Base-by-base conservation (phyloP, 768 basidiomycete genomes). In the Boletus rubropictus region DNA sequence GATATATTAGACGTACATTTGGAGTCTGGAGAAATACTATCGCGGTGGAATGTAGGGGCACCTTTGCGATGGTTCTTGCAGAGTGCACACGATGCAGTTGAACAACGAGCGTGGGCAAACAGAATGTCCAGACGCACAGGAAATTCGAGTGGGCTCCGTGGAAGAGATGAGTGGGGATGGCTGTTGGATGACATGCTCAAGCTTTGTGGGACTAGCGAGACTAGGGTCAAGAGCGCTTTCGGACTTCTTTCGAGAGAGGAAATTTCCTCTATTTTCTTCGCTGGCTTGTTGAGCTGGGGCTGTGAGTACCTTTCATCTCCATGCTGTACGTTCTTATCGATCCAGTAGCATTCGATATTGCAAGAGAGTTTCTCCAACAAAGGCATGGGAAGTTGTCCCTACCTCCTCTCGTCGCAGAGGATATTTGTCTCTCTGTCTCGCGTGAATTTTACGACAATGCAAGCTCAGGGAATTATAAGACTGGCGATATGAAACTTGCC, bases 371-470 rank as follows among this genome's bases (percentile, higher is more conserved):
- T 57, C 64, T 93, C 37, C 71, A 70, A 11, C 65, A 77, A 12
- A 68, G 70, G 21, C 73, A 70, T 27, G 54, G 57, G 4, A 74
- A 76, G 22, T 55, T 83, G 1, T 69, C 70, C 0, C 67, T 95
- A 15, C 69, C 72, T 24, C 55, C 71, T 21, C 63, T 70, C 20
- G 66, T 67, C 4, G 66, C 88, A 5, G 93, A 97, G 65, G 79
- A 84, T 27, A 79, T 95, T 11, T 92, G 90, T 55, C 69, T 99
- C 17, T 64, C 80, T 1, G 82, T 82, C 35, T 91, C 89, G 3
- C 78, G 81, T 39, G 96, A 98, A 69, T 82, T 96, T 51, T 99
- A 98, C 65, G 92, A 97, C 62, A 97, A 97, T 57, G 88, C 96
- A 3, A 82, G 77, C 52, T 86, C 83, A 1, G 96, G 92, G 5